Base-by-base conservation (phyloP, 208 protist genomes). In the Leishmania lainsoni region DNA sequence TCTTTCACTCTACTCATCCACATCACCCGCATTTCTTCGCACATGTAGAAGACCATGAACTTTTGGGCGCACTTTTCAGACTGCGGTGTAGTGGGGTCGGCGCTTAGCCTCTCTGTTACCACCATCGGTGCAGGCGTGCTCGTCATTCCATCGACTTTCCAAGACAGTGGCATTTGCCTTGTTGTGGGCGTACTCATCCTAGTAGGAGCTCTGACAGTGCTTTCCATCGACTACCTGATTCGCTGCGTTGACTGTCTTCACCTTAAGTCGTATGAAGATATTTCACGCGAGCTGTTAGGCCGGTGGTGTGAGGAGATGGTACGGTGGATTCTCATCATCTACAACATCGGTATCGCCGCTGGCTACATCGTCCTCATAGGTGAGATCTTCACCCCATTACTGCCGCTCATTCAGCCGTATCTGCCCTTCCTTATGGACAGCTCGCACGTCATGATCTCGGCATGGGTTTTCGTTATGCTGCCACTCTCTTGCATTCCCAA, bases 351-450 rank as follows among this genome's bases (percentile, higher is more conserved):
- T 51, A 92, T 92, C n/a, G 87, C 90, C 3, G 85, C 88, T 8
- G 90, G 92, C 49, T 95, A 95, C 82, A 91, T 95, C 74, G 90
- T 95, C n/a, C 90, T 94, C 32, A 84, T 94, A 76, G 85, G 90
- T 20, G 90, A 93, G 42, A 93, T 95, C 63, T 89, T 95, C 76
- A 86, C 83, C 8, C 89, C 90, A 35, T 85, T 95, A 80, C 59
- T 92, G 56, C 87, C 89, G 2, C 73, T 90, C 16, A 79, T 93
- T 12, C 72, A 86, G 69, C 84, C 73, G 49, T 84, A 89, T 76
- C 32, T 94, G 48, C 89, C 89, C 29, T 90, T 91, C 70, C 78
- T 92, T 35, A 73, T 75, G n/a, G 86, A 71, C 63, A 69, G 87
- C 45, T 86, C 74, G 48, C 85, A 85, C 59, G 78, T 92, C 69